phyloP scores from a whole-genome alignment of 805 yeast species.

The Saturnispora kantuleensis region DNA sequence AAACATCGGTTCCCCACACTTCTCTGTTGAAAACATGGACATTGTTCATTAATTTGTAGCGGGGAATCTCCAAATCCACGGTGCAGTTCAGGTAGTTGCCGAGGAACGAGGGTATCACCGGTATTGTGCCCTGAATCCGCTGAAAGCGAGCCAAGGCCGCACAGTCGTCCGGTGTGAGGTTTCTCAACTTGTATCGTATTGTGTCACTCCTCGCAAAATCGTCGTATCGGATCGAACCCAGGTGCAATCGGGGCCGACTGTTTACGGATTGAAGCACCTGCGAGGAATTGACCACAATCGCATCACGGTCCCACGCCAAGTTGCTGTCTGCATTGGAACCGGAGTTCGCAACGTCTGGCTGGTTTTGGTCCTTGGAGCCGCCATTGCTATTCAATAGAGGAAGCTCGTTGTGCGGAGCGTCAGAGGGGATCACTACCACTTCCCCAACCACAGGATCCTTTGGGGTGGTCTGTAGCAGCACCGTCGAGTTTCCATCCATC shows the following conservation, averaged over 20 bases:
- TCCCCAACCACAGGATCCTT: no score
- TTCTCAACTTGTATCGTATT: neutral
- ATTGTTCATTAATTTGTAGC: conserved; percentile 29
- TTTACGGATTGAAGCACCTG: neutral
- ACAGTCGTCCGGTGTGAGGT: neutral
- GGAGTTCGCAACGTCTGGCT: neutral
- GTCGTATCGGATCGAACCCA: conserved; percentile 1
- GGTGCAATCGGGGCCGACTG: neutral
- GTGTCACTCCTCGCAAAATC: neutral
- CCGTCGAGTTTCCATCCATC: conserved; percentile 1
- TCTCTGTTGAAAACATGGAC: conserved; percentile 39
- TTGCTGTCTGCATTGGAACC: neutral
- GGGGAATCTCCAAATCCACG: conserved; percentile 49
- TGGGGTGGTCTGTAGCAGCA: no score
- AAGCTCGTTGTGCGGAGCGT: no score
- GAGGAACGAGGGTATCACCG: conserved; percentile 23
- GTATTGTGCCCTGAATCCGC: conserved; percentile 12
- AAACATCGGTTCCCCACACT: conserved; percentile 88
- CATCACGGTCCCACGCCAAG: neutral
- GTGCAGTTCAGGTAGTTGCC: conserved; percentile 35
- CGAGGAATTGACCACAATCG: neutral
- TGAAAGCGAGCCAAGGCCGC: neutral
- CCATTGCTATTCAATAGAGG: neutral
- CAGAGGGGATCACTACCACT: no score
- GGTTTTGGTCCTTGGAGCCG: neutral